These are phyloP conservation scores for Golubevia sp. DNA, from an alignment of 1,284 basidiomycete species.

Conservation along the genomic window DNA sequence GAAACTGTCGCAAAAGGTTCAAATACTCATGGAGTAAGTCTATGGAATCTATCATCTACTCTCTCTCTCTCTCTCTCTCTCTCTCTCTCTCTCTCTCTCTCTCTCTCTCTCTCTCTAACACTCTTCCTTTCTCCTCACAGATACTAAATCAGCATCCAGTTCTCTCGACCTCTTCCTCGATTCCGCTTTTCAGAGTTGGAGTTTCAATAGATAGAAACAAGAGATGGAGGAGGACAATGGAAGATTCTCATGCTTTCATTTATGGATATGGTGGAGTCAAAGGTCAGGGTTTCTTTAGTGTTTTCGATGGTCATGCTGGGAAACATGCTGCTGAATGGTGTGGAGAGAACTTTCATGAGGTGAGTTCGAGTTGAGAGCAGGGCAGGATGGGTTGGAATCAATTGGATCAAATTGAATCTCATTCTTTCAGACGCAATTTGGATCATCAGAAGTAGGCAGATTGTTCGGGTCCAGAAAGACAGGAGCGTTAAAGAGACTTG, in stretches of 20 bases:
- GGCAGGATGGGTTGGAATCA: neutral
- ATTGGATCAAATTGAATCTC: too few species aligned
- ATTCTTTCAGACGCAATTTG: too few species aligned
- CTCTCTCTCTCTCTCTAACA: neutral
- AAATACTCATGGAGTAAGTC: slow-evolving; percentile 20
- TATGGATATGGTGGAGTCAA: slow-evolving; percentile 49
- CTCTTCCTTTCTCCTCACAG: neutral
- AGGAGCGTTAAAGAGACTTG: too few species aligned
- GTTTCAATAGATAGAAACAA: slow-evolving; percentile 51
- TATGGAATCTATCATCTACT: neutral
- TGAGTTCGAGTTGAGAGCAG: slow-evolving; percentile 10
- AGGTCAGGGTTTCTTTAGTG: slow-evolving; percentile 51
- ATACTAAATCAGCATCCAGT: neutral
- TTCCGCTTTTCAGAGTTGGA: slow-evolving; percentile 40
- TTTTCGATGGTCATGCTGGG: slow-evolving; percentile 60
- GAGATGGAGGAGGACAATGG: slow-evolving; percentile 57
- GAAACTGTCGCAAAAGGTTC: slow-evolving; percentile 13
- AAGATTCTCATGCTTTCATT: slow-evolving; percentile 52
- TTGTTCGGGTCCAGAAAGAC: too few species aligned
- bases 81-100: slow-evolving; percentile 5
- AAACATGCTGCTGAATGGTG: slow-evolving; percentile 60
- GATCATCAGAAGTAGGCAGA: too few species aligned
- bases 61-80: slow-evolving; percentile 1
- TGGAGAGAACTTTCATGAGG: slow-evolving; percentile 45
- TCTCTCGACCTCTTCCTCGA: neutral